Evolutionary conservation across 345 rosid species (phyloP).

Genomic region (Populus alba): DNA sequence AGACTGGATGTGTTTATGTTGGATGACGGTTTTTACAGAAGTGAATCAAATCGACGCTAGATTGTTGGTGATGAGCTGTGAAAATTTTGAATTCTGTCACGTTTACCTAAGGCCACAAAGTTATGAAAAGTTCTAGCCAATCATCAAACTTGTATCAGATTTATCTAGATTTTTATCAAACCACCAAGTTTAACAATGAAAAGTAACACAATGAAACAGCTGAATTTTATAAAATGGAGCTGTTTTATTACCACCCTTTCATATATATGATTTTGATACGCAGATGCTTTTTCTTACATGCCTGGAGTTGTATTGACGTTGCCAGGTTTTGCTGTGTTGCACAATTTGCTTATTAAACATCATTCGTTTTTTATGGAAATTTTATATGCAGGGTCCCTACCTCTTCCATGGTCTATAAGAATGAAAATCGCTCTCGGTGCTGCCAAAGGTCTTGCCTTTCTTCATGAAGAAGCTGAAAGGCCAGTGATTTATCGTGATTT

Average conservation of each 20-base stretch:
- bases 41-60: neutral
- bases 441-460: conserved; percentile 95
- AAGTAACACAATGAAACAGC: neutral
- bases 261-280: neutral
- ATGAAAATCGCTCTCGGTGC: conserved; percentile 97
- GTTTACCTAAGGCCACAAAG: neutral
- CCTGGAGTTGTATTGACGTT: neutral
- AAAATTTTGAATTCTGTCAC: neutral
- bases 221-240: neutral
- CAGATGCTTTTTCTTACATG: neutral
- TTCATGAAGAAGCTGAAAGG: conserved; percentile 94
- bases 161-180: neutral
- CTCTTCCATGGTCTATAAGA: conserved; percentile 96
- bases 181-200: neutral
- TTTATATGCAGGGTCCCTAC: conserved; percentile 68
- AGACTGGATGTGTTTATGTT: neutral
- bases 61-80: neutral
- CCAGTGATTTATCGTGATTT: conserved; percentile 96
- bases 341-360: neutral
- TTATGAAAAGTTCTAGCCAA: neutral
- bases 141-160: neutral
- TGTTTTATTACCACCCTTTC: neutral
- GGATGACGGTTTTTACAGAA: neutral
- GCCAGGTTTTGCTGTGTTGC: neutral
- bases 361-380: neutral